Base-by-base conservation (phyloP, 2,329 filamentous ascomycete species). In the Colletotrichum sp. region DNA sequence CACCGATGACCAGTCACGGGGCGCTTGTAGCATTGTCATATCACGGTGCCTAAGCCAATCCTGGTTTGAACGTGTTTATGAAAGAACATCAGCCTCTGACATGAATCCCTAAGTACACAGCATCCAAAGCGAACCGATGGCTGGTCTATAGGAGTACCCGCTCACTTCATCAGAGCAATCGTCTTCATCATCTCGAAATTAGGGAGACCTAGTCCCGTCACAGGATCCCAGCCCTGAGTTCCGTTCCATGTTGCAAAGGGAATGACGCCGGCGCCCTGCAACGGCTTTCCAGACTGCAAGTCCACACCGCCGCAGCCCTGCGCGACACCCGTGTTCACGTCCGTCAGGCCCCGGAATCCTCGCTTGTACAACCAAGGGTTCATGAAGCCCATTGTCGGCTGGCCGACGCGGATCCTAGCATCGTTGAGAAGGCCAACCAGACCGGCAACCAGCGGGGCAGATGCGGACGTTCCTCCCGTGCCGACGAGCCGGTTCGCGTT, bases 351-450 rank as follows among this genome's bases (percentile, higher is more conserved):
- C 12, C 69, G 38, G 7, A 77, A 63, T 2, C 81, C 83, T 28
- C 79, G 73, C 10, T 80, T 79, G 78, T 92, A 93, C 18, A 93
- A 82, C 88, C 89, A 91, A 2, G 91, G 91, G 80, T 93, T 93
- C 30, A 93, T 81, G 79, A 92, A 93, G 2, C 91, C 91, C 78
- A 93, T 82, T 0, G 85, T 79, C 8, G 87, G 81, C 80, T 88
- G 88, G 2, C 90, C 90, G n/a, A 85, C 84, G 18, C 88, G 84
- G 63, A 94, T 82, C 36, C 92, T 86, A 26, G 90, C 89, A 74
- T 92, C 90, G 80, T 95, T 95, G 66, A 95, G 82, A 48, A 94
- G 87, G 1, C 90, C 87, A 64, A 95, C 84, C 76, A 95, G 88
- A 16, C 88, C 89, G 0, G 92, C 92, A 65, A 93, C 89, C 1